phyloP scores from a whole-genome alignment of 2,329 filamentous ascomycete genomes.

The Pyricularia sp. region DNA sequence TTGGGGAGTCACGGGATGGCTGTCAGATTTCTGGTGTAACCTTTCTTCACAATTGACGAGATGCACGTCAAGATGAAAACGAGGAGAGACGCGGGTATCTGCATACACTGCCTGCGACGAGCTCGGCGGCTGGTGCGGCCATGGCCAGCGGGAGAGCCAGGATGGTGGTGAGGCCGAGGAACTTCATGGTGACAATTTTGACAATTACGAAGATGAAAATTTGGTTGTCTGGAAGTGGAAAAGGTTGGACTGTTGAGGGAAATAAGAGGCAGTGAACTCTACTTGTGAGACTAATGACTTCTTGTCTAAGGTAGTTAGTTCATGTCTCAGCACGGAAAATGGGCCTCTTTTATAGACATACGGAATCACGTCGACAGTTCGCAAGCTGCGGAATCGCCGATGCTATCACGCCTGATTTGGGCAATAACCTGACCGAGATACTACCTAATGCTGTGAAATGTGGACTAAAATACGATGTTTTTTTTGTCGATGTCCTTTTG shows the following conservation, averaged over 20 bases:
- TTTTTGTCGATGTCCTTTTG: neutral
- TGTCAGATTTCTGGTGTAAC: neutral
- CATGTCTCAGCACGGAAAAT: neutral
- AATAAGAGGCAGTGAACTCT: neutral
- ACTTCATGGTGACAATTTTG: neutral
- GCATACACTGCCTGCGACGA: neutral
- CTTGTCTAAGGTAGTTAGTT: neutral
- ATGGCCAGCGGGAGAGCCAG: neutral
- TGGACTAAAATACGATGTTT: neutral
- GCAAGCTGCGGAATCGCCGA: neutral
- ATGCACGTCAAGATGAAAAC: neutral
- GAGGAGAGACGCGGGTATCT: neutral
- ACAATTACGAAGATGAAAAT: neutral
- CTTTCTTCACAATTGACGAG: neutral
- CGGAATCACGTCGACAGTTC: neutral
- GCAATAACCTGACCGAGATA: neutral
- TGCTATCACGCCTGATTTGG: neutral
- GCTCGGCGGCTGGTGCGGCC: slow-evolving; percentile 1
- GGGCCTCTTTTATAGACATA: neutral
- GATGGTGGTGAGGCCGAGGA: neutral
- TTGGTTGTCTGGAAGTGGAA: too few relatives aligned
- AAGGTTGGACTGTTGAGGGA: neutral
- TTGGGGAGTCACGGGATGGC: neutral
- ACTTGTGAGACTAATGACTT: neutral
- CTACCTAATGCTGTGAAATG: neutral